Evolutionary conservation across 2,329 filamentous ascomycete genomes (phyloP).

Genomic region (Fusarium papillatum): DNA sequence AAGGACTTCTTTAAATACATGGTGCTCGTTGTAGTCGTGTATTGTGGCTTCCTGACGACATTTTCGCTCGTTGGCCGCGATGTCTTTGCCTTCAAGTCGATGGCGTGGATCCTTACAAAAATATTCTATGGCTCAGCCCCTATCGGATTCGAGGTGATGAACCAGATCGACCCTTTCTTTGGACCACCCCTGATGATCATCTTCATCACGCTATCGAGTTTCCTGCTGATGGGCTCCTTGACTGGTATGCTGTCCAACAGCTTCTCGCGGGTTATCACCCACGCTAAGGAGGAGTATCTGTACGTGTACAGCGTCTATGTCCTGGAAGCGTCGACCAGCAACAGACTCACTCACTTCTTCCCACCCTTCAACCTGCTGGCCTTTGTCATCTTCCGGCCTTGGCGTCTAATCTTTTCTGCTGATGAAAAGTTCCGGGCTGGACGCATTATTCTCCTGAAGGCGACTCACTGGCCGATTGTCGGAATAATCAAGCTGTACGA

Average conservation of each 20-base stretch:
- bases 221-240: slow-evolving; percentile 83
- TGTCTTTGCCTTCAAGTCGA: slow-evolving; percentile 72
- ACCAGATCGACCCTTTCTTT: slow-evolving; percentile 70
- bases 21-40: slow-evolving; percentile 84
- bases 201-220: slow-evolving; percentile 83
- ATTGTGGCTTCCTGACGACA: slow-evolving; percentile 90
- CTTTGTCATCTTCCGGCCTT: slow-evolving; percentile 78
- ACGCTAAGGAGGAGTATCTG: slow-evolving; percentile 81
- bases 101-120: slow-evolving; percentile 84
- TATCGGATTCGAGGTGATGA: slow-evolving; percentile 79
- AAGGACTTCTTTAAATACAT: slow-evolving; percentile 92
- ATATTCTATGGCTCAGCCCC: slow-evolving; percentile 86
- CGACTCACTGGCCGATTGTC: slow-evolving; percentile 77
- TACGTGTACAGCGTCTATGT: slow-evolving; percentile 80
- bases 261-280: slow-evolving; percentile 74
- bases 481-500: slow-evolving; percentile 79
- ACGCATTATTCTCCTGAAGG: slow-evolving; percentile 73
- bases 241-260: slow-evolving; percentile 85
- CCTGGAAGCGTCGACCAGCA: slow-evolving; percentile 76
- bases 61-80: slow-evolving; percentile 85
- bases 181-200: slow-evolving; percentile 76
- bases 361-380: slow-evolving; percentile 82
- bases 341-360: slow-evolving; percentile 78
- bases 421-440: slow-evolving; percentile 72
- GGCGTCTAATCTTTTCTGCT: slow-evolving; percentile 76